These are phyloP conservation scores for Penicillium flavigenum DNA, from an alignment of 495 filamentous ascomycete species.

Conservation along the genomic window DNA sequence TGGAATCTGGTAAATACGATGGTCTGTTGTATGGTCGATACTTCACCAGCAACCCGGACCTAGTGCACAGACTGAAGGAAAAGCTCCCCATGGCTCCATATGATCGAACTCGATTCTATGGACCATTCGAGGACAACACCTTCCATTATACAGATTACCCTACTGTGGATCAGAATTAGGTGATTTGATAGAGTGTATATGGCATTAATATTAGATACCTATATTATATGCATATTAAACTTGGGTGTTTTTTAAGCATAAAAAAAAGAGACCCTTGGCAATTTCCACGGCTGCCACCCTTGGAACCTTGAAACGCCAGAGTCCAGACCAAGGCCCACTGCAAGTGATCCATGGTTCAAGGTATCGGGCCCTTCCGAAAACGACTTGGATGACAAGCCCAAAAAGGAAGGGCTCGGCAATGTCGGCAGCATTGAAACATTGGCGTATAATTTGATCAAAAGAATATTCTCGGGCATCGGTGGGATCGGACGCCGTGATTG, in stretches of 20 bases:
- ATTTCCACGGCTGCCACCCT: neutral
- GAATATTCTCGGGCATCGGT: too few relatives aligned
- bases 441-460: too few relatives aligned
- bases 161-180: constrained; percentile 14
- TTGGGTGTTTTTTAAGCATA: neutral
- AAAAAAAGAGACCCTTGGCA: neutral
- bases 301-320: neutral
- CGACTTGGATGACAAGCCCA: too few relatives aligned
- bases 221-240: neutral
- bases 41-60: constrained; percentile 69
- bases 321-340: neutral
- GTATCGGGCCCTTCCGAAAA: neutral
- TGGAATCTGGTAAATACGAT: constrained; percentile 46
- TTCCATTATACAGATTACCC: constrained; percentile 36
- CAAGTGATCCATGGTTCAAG: neutral
- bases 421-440: too few relatives aligned
- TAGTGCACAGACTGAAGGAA: constrained; percentile 57
- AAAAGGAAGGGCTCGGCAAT: too few relatives aligned
- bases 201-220: neutral
- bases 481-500: too few relatives aligned
- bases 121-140: constrained; percentile 39
- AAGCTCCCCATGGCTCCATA: constrained; percentile 55
- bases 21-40: constrained; percentile 55
- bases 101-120: constrained; percentile 60
- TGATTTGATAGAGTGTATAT: neutral